Percentiles rank a stretch among this genome's conserved stretches.
Evolutionary conservation across 176 grass and related monocot species (phyloP).

Genomic region (Chrysopogon serrulatus): DNA sequence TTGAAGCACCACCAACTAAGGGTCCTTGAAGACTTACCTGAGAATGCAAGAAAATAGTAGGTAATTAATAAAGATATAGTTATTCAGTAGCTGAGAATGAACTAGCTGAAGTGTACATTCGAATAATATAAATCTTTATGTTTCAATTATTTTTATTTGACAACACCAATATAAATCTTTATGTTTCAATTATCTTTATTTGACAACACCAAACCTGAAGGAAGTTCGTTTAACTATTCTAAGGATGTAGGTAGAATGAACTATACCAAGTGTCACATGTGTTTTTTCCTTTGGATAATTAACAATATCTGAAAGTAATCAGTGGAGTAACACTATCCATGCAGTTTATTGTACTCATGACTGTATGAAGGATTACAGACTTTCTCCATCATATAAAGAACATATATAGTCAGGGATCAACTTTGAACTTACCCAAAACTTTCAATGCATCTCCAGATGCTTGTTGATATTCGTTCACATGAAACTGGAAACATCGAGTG

Average conservation of each 20-base stretch:
- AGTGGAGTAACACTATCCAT: not conserved
- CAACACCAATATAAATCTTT: not conserved
- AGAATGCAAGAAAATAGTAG: constrained; percentile 23
- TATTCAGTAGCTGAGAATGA: not conserved
- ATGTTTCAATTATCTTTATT: constrained; percentile 7
- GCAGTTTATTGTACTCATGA: not conserved
- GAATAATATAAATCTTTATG: not conserved
- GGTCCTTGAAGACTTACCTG: constrained; percentile 74
- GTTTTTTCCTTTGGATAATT: not conserved
- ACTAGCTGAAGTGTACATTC: not conserved
- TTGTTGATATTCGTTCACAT: constrained; percentile 84
- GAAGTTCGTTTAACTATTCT: constrained; percentile 1
- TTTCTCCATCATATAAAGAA: constrained; percentile 26
- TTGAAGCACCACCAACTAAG: constrained; percentile 99
- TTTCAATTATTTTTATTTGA: constrained; percentile 15
- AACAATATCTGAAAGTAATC: not conserved
- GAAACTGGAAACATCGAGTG: constrained; percentile 66
- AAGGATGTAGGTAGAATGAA: constrained; percentile 3
- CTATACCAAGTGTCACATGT: not conserved
- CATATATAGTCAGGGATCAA: not conserved
- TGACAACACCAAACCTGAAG: not conserved
- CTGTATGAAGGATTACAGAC: not conserved
- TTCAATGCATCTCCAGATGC: constrained; percentile 59
- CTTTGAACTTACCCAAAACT: constrained; percentile 49
- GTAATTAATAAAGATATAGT: constrained; percentile 19